Evolutionary conservation across 2,329 filamentous ascomycete genomes (phyloP), one percentile per base, ranked within the genome.

Genomic region (Ceratocystis destructans): DNA sequence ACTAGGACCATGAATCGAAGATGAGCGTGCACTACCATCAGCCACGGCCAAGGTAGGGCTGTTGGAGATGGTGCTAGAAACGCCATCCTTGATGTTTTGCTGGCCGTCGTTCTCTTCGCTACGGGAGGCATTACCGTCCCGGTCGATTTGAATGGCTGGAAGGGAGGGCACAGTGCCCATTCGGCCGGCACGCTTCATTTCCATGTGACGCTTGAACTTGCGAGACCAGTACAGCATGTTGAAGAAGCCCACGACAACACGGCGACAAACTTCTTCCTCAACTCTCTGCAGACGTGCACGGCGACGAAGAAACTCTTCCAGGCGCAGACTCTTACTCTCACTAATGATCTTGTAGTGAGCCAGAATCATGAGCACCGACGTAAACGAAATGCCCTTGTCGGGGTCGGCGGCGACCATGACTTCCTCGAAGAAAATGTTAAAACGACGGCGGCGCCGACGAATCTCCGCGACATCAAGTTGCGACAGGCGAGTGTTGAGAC

Each of bases 331-430:
- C 80, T 96, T 96, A 78, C 88, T 96, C 76, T 99, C 94, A 71
- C 87, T 96, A 74, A 99, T 99, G 72, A 99, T 91, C 72, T 97
- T 99, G 80, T 99, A 96, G 76, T 99, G 94, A 44, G 95, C 93
- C 67, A 99, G 80, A 68, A 96, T 95, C 88, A 99, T 94, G 64
- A 99, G 80, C 25, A 96, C 87, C 5, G 88, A 87, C 2, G 90
- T 94, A 75, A 99, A 99, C 0, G 89, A 87, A 68, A 99, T 95
- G 61, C 94, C 94, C 69, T 84, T 83, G 72, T 95, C 90, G 0
- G 87, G 88, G 74, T 99, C 92, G 3, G 92, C 90, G 3, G 91
- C 93, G 5, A 96, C 90, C 75, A 97, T 84, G 22, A 97, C 89
- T 77, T 99, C 95, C 75, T 97, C 92, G 72, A 90, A 99, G 75